Evolutionary conservation across 1,139 yeast species (phyloP), one percentile per base, ranked within the genome.

Genomic region (Debaryomyces sp.): DNA sequence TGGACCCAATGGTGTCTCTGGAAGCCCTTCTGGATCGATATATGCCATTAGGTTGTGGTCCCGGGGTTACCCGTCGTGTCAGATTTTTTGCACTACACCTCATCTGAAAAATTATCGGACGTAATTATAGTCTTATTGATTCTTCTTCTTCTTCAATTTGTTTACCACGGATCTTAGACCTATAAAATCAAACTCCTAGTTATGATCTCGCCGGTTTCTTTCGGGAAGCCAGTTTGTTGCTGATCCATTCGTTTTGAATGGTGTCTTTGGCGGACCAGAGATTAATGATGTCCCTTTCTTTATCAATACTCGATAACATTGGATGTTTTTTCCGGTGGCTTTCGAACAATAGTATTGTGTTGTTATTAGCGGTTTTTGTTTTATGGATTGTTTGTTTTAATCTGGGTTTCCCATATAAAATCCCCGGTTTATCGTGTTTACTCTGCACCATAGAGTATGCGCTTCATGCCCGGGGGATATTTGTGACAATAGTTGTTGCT

Each of bases 391-490:
- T 66, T 69, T 66, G 68, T 70, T 69, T 62, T 67, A 58, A 52
- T 21, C 58, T 58, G 69, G 75, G 61, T 62, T 67, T 74, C 79
- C 81, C 68, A 75, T 64, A 76, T 49, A 50, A 65, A 71, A 56
- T 42, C 54, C 77, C 80, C 77, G 80, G 80, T 68, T 75, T 74
- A 66, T 75, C 80, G 80, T 75, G 75, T 69, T 60, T 62, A 63
- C 61, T 58, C 74, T 72, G 53, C 47, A 59, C 38, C 69, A 67
- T 75, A 75, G 77, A 60, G 62, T 64, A 58, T 62, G 69, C 73
- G 74, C 81, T 76, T 76, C 81, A 76, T 76, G 81, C 81, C 80
- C 80, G 78, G 81, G 74, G 65, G 56, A 75, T 67, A 75, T 67
- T 50, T 50, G 24, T 30, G 29, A 22, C 36, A 21, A n/a, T 30